Base-by-base conservation (phyloP, 2,329 filamentous ascomycete species). In the Ceratocystis smalleyi region DNA sequence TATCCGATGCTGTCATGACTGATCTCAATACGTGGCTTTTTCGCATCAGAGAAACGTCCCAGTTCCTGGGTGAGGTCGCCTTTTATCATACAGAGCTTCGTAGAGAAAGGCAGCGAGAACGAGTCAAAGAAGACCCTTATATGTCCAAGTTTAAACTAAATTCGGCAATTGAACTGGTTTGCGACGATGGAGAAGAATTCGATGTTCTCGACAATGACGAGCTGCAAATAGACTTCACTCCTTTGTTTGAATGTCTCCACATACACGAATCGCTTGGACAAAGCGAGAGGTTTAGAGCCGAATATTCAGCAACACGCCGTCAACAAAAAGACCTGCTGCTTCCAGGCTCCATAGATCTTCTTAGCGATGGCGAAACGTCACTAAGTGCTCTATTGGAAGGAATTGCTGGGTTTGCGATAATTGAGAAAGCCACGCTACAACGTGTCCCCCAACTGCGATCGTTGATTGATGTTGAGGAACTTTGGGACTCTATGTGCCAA, bases 401-500 rank as follows among this genome's bases (percentile, higher is more conserved):
- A 64, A 95, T 99, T 73, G 87, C 92, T 27, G 94, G 94, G 0
- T 99, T 99, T 74, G 90, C 92, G 5, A 96, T 99, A 67, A 89
- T 99, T 49, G 94, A 99, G 73, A 91, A 89, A 70, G 89, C 90
- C 8, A 99, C 94, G 0, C 91, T 96, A 85, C 86, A 86, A 68
- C 87, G 88, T 69, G 86, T 87, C 0, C 89, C 90, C 1, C 89
- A 94, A 70, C 77, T 99, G 61, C 85, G 94, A 68, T 87, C 90
- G 32, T 77, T 83, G 10, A 83, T 88, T 68, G 94, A 99, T 76
- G 91, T 92, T 73, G 94, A 99, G 71, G 94, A 97, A 74, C 78
- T 99, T 1, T 99, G 94, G 94, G 92, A 97, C 70, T 96, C 91
- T 0, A 94, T 97, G 89, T 97, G 92, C 71, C 89, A 91, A 71